Conservation (phyloP, 768 basidiomycete genomes). For the Favolaschia claudopus region DNA sequence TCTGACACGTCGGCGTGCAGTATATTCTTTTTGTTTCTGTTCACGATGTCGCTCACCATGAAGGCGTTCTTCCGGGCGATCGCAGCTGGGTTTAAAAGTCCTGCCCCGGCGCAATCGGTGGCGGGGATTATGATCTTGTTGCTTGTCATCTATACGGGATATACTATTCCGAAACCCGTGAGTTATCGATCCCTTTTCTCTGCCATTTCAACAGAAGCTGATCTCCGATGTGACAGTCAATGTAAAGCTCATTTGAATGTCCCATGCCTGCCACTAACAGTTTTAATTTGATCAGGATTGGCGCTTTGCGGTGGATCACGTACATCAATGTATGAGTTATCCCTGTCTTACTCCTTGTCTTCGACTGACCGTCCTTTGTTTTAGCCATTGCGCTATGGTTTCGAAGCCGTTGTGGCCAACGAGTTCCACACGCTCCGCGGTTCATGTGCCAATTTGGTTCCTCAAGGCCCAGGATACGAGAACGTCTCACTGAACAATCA, state of each 20-base stretch:
- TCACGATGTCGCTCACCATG: constrained; percentile 62
- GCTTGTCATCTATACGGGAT: constrained; percentile 62
- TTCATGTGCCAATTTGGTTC: constrained; percentile 63
- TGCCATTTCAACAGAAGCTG: not conserved
- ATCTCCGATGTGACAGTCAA: constrained; percentile 10
- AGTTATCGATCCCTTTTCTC: not conserved
- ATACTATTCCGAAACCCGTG: constrained; percentile 53
- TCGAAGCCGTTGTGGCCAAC: constrained; percentile 79
- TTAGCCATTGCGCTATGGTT: constrained; percentile 74
- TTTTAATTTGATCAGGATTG: constrained; percentile 48
- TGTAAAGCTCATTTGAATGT: constrained; percentile 11
- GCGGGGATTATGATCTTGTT: constrained; percentile 49
- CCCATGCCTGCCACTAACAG: not conserved
- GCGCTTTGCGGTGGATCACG: constrained; percentile 60
- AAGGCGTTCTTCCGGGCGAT: constrained; percentile 69
- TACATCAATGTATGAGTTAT: constrained; percentile 51
- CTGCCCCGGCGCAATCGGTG: constrained; percentile 58
- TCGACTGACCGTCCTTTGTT: constrained; percentile 32
- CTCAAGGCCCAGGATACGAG: constrained; percentile 69
- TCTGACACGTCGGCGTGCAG: constrained; percentile 31
- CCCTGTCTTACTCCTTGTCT: not conserved
- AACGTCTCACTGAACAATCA: constrained; percentile 66
- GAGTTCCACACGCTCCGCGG: constrained; percentile 81
- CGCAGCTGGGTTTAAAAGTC: constrained; percentile 54
- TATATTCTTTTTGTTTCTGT: constrained; percentile 56